Evolutionary conservation across 169 alveolate genomes (phyloP), one percentile per base, ranked within the genome.

Genomic region (Cryptosporidium felis): DNA sequence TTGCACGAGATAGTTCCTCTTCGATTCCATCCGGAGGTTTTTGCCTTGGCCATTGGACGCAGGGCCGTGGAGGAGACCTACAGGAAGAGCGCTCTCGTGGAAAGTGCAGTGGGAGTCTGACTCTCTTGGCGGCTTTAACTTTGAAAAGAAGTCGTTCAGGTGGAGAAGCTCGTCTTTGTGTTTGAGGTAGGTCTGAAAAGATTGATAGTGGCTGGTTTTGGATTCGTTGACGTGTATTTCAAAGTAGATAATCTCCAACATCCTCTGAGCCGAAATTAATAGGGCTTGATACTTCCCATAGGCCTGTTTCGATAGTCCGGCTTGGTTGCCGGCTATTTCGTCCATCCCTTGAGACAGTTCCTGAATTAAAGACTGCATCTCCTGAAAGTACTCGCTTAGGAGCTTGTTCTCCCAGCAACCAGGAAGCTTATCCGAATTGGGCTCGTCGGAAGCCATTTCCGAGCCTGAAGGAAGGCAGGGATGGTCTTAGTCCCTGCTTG

Each of bases 191-290:
- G 26, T 16, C 34, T 65, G 81, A 46, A 65, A 65, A 49, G 45
- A 28, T 3, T 49, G 62, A 45, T 65, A 65, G 23, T 46, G 30
- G 21, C 59, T 65, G 18, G 58, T 28, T 2, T 47, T 65, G 14
- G 62, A 65, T 26, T 65, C 81, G n/a, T 9, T 32, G 34, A 26
- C 14, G 21, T 44, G 59, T n/a, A 65, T 46, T 16, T 65, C 81
- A 46, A 65, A 46, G 62, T 46, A 28, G 1, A 65, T 26, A 28
- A 65, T 65, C 10, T 65, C 81, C 40, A 65, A 30, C 23, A 65
- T 6, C 36, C 18, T 65, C 34, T 65, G 81, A 3, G 62, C 28
- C 4, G 81, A 65, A 23, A 28, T 3, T 6, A 65, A 16, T 14
- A 65, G n/a, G 1, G 81, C 81, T 1, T 65, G 49, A 5, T 14